Base-by-base conservation (phyloP, 805 yeast genomes). In the Saturnispora halmiae region DNA sequence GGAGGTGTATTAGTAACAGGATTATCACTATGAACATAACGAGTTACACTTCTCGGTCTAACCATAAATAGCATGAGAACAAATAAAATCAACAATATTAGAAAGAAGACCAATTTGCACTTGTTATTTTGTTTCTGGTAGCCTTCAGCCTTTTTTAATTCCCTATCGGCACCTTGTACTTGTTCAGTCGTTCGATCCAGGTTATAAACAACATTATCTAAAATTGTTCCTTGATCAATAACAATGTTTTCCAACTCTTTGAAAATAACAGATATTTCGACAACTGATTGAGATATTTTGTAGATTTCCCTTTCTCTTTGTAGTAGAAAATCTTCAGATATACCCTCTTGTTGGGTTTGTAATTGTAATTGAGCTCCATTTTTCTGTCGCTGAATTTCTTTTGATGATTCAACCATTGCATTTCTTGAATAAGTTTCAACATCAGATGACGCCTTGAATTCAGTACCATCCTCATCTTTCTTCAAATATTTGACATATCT, bases 141-240 rank as follows among this genome's bases (percentile, higher is more conserved):
- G 13, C 66, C 62, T 34, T 82, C 78, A 0, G 96, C 96, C 50
- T 77, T 70, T 8, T 70, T 66, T 46, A 92, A 65, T 61, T 92
- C 92, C 46, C 75, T 74, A 45, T 83, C 84, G 0, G 96, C 92
- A 29, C 69, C 71, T 52, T 79, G 76, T 44, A 90, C 72, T 48
- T 86, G 82, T 27, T 75, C 75, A 2, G 75, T 80, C n/a, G 95
- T 81, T 45, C 77, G 78, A 46, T 81, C 82, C 44, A 92, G 64
- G 56, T 92, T 92, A 59, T 90, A 92, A 60, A 90, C 98, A 42
- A 92, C 90, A 50, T 96, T 67, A 61, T 92, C 98, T 45, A 92
- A 68, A 33, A 92, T 72, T 0, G 96, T 85, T 1, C 98, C 98
- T 61, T 92, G 98, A 54, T 92, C 97, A 42, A 92, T 82, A 32